Conservation (phyloP, 352 stramenopile genomes). For the Globisporangium okanoganense region DNA sequence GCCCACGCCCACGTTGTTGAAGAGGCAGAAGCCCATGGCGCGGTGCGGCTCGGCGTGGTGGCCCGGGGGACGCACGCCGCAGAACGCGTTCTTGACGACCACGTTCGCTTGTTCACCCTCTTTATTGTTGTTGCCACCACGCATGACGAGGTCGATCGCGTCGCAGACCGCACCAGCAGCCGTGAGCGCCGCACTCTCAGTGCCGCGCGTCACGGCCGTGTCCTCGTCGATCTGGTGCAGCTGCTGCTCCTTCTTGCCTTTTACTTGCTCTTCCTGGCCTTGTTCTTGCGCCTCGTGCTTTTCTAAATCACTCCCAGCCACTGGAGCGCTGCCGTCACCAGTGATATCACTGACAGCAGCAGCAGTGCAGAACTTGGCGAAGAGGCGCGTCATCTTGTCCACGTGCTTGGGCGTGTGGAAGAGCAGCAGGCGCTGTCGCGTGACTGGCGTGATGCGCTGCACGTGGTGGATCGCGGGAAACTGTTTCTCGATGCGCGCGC, state of each 20-base stretch:
- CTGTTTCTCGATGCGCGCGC: slow-evolving; percentile 22
- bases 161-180: slow-evolving; percentile 33
- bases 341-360: background rate
- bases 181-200: slow-evolving; percentile 23
- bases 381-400: slow-evolving; percentile 22
- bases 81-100: slow-evolving; percentile 36
- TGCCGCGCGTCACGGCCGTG: slow-evolving; percentile 30
- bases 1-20: slow-evolving; percentile 87
- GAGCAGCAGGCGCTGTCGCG: slow-evolving; percentile 23
- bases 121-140: background rate
- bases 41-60: slow-evolving; percentile 74
- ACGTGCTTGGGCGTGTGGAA: slow-evolving; percentile 35
- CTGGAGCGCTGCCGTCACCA: background rate
- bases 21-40: slow-evolving; percentile 82
- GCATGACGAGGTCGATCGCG: slow-evolving; percentile 41
- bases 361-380: slow-evolving; percentile 7
- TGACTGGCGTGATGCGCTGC: slow-evolving; percentile 17
- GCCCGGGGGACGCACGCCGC: slow-evolving; percentile 69
- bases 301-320: background rate
- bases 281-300: background rate
- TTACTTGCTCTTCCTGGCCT: background rate
- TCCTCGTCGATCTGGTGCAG: slow-evolving; percentile 30
- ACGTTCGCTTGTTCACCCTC: no score
- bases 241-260: background rate
- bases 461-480: slow-evolving; percentile 25